These are phyloP conservation scores for Nicotiana otophora DNA, from an alignment of 257 asterid species.

Conservation along the genomic window DNA sequence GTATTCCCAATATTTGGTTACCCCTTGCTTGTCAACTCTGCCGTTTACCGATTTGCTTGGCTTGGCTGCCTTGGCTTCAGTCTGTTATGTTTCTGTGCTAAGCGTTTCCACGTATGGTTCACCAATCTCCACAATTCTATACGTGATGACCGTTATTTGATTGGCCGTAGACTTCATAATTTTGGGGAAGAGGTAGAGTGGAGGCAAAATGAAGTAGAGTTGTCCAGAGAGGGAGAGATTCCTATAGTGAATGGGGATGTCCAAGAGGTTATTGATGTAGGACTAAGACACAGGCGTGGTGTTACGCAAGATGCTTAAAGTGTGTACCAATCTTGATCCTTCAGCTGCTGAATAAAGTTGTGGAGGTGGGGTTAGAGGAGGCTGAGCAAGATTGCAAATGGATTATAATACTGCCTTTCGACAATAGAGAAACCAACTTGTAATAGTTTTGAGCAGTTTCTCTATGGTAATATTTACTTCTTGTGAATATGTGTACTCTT, in stretches of 20 bases:
- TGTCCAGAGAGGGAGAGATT: conserved; percentile 25
- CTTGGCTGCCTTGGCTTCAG: conserved; percentile 81
- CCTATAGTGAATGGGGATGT: conserved; percentile 16
- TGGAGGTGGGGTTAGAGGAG: not conserved
- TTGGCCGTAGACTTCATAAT: conserved; percentile 92
- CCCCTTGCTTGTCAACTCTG: conserved; percentile 85
- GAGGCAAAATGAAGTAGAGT: conserved; percentile 21
- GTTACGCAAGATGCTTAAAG: conserved; percentile 38
- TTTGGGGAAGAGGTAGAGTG: conserved; percentile 50
- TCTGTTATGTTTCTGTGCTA: conserved; percentile 64
- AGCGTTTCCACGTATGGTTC: conserved; percentile 95
- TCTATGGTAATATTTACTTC: not conserved
- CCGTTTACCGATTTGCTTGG: conserved; percentile 93
- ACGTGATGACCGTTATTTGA: conserved; percentile 87
- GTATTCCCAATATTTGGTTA: conserved; percentile 85
- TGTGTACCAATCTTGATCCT: not conserved
- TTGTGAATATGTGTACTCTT: conserved; percentile 13
- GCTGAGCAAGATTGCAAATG: not conserved
- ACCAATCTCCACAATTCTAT: conserved; percentile 92
- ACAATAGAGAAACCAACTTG: not conserved
- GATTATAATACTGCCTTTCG: not conserved
- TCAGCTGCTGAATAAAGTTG: not conserved
- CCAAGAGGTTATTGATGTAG: conserved; percentile 30
- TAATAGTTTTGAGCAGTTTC: not conserved
- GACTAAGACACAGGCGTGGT: conserved; percentile 59